Base-by-base conservation (phyloP, 768 basidiomycete species). In the Termitomyces sp. region DNA sequence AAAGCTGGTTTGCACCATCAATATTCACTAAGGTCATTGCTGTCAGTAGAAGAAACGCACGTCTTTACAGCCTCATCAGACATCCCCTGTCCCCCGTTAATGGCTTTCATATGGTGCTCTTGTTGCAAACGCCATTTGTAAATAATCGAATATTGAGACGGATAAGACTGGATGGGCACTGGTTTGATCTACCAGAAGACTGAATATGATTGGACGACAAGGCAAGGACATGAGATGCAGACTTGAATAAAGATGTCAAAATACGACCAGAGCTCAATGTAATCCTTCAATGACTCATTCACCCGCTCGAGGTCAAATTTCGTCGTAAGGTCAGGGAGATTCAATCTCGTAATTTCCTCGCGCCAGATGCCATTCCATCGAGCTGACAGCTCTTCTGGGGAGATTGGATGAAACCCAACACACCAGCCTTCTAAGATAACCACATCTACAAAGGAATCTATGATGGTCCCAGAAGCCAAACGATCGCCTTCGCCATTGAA, bases 361-460 rank as follows among this genome's bases (percentile, higher is more conserved):
- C 63, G 69, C 78, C 81, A 83, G 12, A 65, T 59, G 2, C 75
- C 75, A 42, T 75, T 69, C 82, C 88, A 93, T 33, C 79, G 75
- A 41, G 67, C 68, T 46, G 83, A 77, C 36, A 93, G 69, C 60
- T 83, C 81, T 11, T 75, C 71, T 18, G 63, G 48, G 0, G 75
- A 65, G 6, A 92, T 76, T 1, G 93, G 87, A 53, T 80, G 78
- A 69, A 97, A 98, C 0, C 96, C 95, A 24, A 91, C 84, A 72
- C 88, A 94, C 97, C 97, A 99, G 11, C 97, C 97, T 75, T 99
- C 97, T 51, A 99, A 75, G 51, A 99, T 80, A 52, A 98, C 88
- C 15, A 98, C 76, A 67, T 99, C 93, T 6, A 67, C 77, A 66
- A 52, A 71, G 68, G 61, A 75, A 13, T 67, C 63, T 6, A 93